Evolutionary conservation across 2,329 filamentous ascomycete species (phyloP), one percentile per base, ranked within the genome.

Genomic region (Pseudogymnoascus sp.): DNA sequence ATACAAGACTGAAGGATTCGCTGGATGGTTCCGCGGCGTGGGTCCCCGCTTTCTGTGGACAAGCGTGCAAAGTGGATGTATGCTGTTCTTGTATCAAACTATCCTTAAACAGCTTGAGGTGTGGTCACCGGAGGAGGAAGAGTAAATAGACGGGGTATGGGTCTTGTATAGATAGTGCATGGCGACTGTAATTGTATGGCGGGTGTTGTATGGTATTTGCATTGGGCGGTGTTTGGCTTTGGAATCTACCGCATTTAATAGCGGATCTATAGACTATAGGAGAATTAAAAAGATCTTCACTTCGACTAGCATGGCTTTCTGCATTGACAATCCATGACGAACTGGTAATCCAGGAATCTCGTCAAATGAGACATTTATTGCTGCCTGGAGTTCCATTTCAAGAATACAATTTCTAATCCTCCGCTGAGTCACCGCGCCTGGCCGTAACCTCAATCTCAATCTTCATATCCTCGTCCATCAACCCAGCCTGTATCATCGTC

Each of bases 31-130:
- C 74, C 84, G 94, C 61, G 94, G 94, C 23, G 92, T 99, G 1
- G 92, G 92, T 0, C 94, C 94, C 1, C 83, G 94, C 59, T 87
- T 87, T 61, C 90, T 97, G 12, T 99, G 94, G 94, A 99, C 94
- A 19, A 96, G 92, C 69, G 90, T 97, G 61, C 94, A 99, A 76
- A 96, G 89, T 69, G 89, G 92, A 39, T 95, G 90, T 65, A 97
- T 97, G 92, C 78, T 97, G 71, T 92, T 97, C 67, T 78, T 96
- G 72, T 97, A 97, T 73, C 92, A 97, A 75, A 88, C 86, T 62
- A 77, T 97, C 60, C 75, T 97, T 70, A 85, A 88, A 68, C 83
- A 86, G 73, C 80, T 97, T 65, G 88, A 92, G 60, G 66, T 73
- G 38, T 75, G 75, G 34, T 57, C 60, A 56, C 30, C 61, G 21